Evolutionary conservation across 176 grass and related monocot genomes (phyloP).

Genomic region (Rhynchospora pubera): DNA sequence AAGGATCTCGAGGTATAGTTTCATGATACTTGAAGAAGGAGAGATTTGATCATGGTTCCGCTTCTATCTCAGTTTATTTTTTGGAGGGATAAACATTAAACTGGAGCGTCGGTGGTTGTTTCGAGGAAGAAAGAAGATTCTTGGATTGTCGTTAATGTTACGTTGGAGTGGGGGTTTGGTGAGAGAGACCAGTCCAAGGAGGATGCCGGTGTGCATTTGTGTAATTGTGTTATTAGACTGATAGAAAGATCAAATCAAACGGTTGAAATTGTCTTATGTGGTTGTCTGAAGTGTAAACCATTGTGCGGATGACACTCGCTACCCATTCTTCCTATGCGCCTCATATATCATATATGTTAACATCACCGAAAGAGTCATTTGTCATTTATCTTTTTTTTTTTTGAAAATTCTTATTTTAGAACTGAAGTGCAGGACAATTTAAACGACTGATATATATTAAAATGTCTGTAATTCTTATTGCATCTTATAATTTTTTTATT

Average conservation of each 20-base stretch:
- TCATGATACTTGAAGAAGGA: background rate
- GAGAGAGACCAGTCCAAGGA: background rate
- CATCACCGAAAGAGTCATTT: background rate
- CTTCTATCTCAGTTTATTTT: background rate
- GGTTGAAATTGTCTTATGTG: background rate
- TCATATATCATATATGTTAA: background rate
- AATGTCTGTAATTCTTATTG: too few species aligned
- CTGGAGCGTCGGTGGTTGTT: background rate
- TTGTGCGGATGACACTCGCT: background rate
- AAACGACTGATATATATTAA: too few species aligned
- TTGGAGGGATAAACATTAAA: too few species aligned
- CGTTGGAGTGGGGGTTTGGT: background rate
- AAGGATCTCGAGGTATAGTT: background rate
- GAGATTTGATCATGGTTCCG: constrained; percentile 5
- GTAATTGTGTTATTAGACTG: background rate
- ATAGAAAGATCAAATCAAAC: background rate
- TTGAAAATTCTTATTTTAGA: too few species aligned
- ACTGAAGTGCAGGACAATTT: too few species aligned
- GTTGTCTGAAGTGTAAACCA: background rate
- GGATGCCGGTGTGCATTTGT: background rate
- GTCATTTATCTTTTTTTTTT: background rate
- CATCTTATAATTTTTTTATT: too few species aligned
- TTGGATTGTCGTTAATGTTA: background rate
- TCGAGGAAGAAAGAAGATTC: background rate
- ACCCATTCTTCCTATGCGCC: background rate